Conservation (phyloP, 441 rosid genomes). For the Eruca vesicaria region DNA sequence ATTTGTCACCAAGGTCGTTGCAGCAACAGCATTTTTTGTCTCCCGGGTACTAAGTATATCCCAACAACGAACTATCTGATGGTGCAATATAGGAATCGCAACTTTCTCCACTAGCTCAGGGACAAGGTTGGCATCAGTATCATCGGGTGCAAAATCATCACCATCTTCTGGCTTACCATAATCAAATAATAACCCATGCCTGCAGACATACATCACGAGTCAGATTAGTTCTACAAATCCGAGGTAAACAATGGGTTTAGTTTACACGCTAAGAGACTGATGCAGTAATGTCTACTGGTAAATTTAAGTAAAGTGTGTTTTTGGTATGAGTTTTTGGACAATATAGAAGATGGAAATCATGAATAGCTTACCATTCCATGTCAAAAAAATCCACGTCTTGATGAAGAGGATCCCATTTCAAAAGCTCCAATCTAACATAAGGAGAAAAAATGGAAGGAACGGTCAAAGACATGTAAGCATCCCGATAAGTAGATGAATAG, state of each 20-base stretch:
- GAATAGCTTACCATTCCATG: conserved; percentile 79
- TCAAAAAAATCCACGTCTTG: conserved; percentile 65
- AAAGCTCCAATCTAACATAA: conserved; percentile 85
- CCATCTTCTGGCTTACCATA: conserved; percentile 84
- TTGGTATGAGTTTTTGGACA: conserved; percentile 1
- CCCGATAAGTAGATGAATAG: conserved; percentile 71
- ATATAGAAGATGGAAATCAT: not conserved
- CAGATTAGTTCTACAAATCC: conserved; percentile 13
- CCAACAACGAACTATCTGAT: conserved; percentile 85
- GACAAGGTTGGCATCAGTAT: conserved; percentile 80
- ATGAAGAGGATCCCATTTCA: conserved; percentile 93
- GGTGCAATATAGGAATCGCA: conserved; percentile 84
- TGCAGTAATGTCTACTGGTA: not conserved
- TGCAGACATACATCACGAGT: conserved; percentile 36
- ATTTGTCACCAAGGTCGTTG: conserved; percentile 69
- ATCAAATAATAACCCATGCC: conserved; percentile 80
- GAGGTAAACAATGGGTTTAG: not conserved
- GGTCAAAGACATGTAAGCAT: conserved; percentile 91
- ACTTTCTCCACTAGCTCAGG: conserved; percentile 87
- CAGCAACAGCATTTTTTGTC: conserved; percentile 80
- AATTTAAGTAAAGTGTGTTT: not conserved
- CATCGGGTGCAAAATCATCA: conserved; percentile 54
- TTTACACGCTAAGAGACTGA: not conserved
- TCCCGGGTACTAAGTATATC: conserved; percentile 80
- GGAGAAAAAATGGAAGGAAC: conserved; percentile 91